Percentiles rank a stretch among this genome's conserved stretches.
phyloP scores from a whole-genome alignment of 306 rosid species.

The Herpetospermum pedunculosum region DNA sequence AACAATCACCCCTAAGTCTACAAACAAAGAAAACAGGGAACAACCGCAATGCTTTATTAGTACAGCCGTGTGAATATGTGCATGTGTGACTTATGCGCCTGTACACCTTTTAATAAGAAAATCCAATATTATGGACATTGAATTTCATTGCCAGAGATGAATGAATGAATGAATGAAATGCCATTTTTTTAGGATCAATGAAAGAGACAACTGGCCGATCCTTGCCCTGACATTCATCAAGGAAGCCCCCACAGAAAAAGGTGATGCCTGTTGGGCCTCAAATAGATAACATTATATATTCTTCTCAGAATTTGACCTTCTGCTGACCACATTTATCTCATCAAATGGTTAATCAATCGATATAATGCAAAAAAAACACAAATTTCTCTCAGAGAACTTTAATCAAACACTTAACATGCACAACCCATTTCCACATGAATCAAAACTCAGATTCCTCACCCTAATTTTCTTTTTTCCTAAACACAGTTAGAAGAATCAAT shows the following conservation, averaged over 20 bases:
- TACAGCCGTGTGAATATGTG: not conserved
- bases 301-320: not conserved
- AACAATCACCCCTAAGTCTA: not conserved
- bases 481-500: not conserved
- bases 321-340: not conserved
- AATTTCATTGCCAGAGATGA: not conserved
- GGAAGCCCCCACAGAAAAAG: slow-evolving; percentile 16
- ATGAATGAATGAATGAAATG: not conserved
- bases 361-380: not conserved
- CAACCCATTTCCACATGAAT: not conserved
- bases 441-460: not conserved
- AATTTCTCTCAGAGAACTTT: not conserved
- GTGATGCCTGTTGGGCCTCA: slow-evolving; percentile 21
- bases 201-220: slow-evolving; percentile 6
- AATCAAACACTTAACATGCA: slow-evolving; percentile 5
- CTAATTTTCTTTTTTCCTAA: not conserved
- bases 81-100: not conserved
- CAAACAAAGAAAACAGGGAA: slow-evolving; percentile 9
- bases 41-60: not conserved
- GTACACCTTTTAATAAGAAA: not conserved
- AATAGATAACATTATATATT: slow-evolving; percentile 3
- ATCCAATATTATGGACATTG: not conserved
- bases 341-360: not conserved
- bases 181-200: slow-evolving; percentile 4
- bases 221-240: slow-evolving; percentile 7